Evolutionary conservation across 192 early-diverging fungal genomes (phyloP).

Genomic region (Gryganskiella cystojenkinii): DNA sequence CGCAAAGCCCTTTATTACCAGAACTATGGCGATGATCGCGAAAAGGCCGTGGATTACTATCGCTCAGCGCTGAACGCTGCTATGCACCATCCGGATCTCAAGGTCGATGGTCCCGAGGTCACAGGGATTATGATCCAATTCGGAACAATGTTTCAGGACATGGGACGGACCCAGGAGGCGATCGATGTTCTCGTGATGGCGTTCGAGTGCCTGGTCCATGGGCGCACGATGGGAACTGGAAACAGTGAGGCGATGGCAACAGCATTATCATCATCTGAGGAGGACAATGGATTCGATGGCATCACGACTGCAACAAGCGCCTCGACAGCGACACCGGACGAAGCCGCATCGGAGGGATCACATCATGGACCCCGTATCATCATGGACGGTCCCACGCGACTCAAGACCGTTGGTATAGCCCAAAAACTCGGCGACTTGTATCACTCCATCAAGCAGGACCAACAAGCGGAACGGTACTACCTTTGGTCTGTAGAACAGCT

Average conservation of each 20-base stretch:
- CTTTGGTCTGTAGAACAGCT: slow-evolving; percentile 68
- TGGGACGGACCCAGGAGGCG: slow-evolving; percentile 57
- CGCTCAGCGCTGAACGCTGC: slow-evolving; percentile 57
- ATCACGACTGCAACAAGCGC: neutral
- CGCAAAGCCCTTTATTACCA: slow-evolving; percentile 66
- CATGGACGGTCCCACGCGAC: slow-evolving; percentile 51
- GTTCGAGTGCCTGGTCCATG: slow-evolving; percentile 53
- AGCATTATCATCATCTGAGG: neutral
- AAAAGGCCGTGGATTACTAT: slow-evolving; percentile 57
- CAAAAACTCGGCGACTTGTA: slow-evolving; percentile 68
- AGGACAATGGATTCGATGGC: slow-evolving; percentile 6
- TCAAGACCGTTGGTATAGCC: slow-evolving; percentile 60
- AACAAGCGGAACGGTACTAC: slow-evolving; percentile 65
- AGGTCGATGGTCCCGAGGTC: slow-evolving; percentile 57
- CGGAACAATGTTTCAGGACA: slow-evolving; percentile 57
- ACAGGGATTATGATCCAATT: slow-evolving; percentile 71
- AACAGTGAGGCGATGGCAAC: slow-evolving; percentile 2
- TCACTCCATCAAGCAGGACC: slow-evolving; percentile 51
- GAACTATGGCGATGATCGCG: slow-evolving; percentile 59
- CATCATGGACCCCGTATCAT: slow-evolving; percentile 2
- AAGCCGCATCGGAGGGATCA: neutral
- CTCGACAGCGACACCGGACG: neutral
- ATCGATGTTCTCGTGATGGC: slow-evolving; percentile 57
- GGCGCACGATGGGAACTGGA: slow-evolving; percentile 29
- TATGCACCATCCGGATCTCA: slow-evolving; percentile 51